Evolutionary conservation across 2,329 filamentous ascomycete species (phyloP), one percentile per base, ranked within the genome.

Genomic region (Neoascochyta sp.): DNA sequence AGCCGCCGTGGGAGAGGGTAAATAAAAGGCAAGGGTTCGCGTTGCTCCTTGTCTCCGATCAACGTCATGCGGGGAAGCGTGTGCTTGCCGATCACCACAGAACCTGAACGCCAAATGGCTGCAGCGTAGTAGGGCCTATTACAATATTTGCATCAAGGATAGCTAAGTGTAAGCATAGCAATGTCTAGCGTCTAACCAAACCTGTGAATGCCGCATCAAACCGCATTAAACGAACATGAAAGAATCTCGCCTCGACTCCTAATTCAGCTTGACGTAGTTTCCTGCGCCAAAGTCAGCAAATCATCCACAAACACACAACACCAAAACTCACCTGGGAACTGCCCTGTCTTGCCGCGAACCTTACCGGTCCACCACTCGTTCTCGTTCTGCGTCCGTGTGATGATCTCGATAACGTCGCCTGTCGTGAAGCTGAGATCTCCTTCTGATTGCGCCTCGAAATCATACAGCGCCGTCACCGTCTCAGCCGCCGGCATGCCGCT

Each of bases 301-400:
- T n/a, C n/a, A n/a, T n/a, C n/a, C n/a, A n/a, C n/a, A n/a, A n/a
- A n/a, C n/a, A n/a, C n/a, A n/a, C n/a, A n/a, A n/a, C n/a, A n/a
- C n/a, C n/a, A n/a, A n/a, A n/a, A 64, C 78, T 59, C 73, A 95
- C 92, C 92, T 67, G 92, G 92, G 62, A 98, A 98, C 58, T 96
- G 90, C 15, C 92, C 92, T 55, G 85, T 71, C 65, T 82, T 83
- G 27, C 84, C 87, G 36, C 83, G 73, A 31, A 94, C 59, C 58
- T 79, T 85, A 20, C 92, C 92, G 7, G 75, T 81, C 92, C 92
- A 98, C 92, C 92, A 98, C 64, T 98, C 92, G 50, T 98, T 96
- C 29, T 86, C 81, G 53, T 95, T 95, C 41, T 76, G 73, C n/a
- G 87, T 94, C 47, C 86, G 76, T 38, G 74, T 75, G 3, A 92